phyloP scores from a whole-genome alignment of 768 basidiomycete species.

The Lactarius psammicola region DNA sequence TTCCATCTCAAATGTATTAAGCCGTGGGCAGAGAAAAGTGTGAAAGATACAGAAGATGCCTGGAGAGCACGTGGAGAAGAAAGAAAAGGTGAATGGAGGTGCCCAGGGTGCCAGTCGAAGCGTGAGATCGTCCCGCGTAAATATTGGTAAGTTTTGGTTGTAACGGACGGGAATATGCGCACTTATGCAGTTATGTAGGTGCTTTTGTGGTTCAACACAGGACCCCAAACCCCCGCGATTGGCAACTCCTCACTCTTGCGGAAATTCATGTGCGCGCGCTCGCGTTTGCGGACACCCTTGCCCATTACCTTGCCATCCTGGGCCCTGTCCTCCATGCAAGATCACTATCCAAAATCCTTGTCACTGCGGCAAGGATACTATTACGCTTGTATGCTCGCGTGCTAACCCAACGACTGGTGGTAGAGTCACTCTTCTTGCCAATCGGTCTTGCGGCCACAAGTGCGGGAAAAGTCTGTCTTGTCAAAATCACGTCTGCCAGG shows the following conservation, averaged over 20 bases:
- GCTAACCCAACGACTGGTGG: constrained; percentile 32
- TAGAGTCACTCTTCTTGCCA: constrained; percentile 25
- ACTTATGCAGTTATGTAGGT: constrained; percentile 45
- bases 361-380: constrained; percentile 63
- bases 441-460: constrained; percentile 40
- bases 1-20: constrained; percentile 90
- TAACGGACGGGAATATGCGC: neutral
- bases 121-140: constrained; percentile 61
- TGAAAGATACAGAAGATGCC: constrained; percentile 68
- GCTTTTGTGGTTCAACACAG: constrained; percentile 77
- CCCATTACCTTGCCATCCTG: constrained; percentile 85
- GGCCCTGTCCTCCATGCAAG: constrained; percentile 93
- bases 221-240: constrained; percentile 70
- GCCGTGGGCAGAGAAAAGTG: constrained; percentile 83
- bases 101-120: constrained; percentile 88
- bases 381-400: constrained; percentile 60
- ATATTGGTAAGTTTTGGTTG: constrained; percentile 55
- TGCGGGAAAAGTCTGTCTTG: constrained; percentile 57
- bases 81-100: constrained; percentile 79
- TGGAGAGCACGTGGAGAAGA: constrained; percentile 71
- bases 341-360: constrained; percentile 76
- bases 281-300: constrained; percentile 79
- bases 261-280: constrained; percentile 59
- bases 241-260: constrained; percentile 77
- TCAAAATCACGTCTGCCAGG: constrained; percentile 67